Base-by-base conservation (phyloP, 108 stramenopile genomes). In the Pseudonitzschia delicatissima region DNA sequence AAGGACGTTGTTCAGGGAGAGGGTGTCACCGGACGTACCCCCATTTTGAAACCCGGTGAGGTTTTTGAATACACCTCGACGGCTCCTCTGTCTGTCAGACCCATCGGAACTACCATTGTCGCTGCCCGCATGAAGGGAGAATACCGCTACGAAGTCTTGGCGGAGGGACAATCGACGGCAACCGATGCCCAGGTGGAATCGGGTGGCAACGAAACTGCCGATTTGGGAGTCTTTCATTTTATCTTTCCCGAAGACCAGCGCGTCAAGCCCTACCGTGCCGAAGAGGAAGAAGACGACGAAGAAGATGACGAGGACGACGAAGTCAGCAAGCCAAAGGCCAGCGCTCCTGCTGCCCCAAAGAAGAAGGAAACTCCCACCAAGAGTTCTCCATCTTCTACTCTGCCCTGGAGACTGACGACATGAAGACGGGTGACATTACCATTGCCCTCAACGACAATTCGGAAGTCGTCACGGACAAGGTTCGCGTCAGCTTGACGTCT, bases 51-150 rank as follows among this genome's bases (percentile, higher is more conserved):
- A 65, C 93, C 93, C 8, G 96, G 96, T 18, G 91, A 93, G 77
- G 87, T 88, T 27, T 94, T 96, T 69, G 96, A 94, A 64, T 96
- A 96, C 76, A 92, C 92, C n/a, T 83, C 79, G 1, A 91, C 89
- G 5, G 92, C 92, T 17, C 92, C 92, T 12, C 73, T 91, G 20
- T 78, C 76, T 11, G 87, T 90, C 4, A 77, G 88, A 11, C 89
- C 92, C 17, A 84, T 94, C 59, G 86, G 84, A n/a, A 89, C 87
- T 12, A 91, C 89, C 5, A 71, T 80, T 7, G 87, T 89, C 66
- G 92, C 92, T 9, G 92, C 92, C 13, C 82, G 88, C 17, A 94
- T 90, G 92, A 69, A 69, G 34, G 92, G 92, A 20, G 86, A 90
- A 57, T 88, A 93, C 69, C 73, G 83, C 11, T 93, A 90, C 70